Percentiles rank a stretch among this genome's conserved stretches.
Conservation (phyloP, 83 land plant genomes). For the Thuja plicata region DNA sequence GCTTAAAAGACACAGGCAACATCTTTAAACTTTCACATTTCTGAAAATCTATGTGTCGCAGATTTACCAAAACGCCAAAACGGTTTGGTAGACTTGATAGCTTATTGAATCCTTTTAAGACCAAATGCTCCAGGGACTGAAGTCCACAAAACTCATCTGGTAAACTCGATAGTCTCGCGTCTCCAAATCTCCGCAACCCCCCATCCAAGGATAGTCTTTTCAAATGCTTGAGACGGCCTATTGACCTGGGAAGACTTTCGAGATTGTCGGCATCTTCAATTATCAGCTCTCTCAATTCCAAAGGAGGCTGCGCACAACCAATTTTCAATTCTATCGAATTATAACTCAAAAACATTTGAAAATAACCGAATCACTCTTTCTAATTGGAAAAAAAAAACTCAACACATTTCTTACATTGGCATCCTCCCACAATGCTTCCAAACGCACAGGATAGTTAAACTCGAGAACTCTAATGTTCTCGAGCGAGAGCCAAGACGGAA, state of each 20-base stretch:
- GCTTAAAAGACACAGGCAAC: neutral
- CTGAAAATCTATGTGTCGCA: neutral
- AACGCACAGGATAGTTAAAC: neutral
- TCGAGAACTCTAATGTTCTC: neutral
- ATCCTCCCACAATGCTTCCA: neutral
- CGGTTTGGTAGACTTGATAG: neutral
- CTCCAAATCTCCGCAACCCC: no score
- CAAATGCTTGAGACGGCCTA: neutral
- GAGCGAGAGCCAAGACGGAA: neutral
- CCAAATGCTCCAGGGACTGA: neutral
- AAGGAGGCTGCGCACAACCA: neutral
- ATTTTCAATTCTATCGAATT: neutral
- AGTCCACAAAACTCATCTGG: neutral
- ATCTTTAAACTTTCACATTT: neutral
- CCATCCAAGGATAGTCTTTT: no score
- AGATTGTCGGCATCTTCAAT: neutral
- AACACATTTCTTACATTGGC: neutral
- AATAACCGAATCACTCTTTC: no score
- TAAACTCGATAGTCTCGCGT: neutral
- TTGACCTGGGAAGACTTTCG: neutral
- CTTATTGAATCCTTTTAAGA: accelerated
- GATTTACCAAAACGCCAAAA: neutral
- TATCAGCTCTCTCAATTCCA: neutral
- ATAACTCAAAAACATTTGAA: neutral
- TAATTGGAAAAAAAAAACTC: no score